These are phyloP conservation scores for Phytophthora sansomeana DNA, from an alignment of 352 stramenopile genomes.

Conservation along the genomic window DNA sequence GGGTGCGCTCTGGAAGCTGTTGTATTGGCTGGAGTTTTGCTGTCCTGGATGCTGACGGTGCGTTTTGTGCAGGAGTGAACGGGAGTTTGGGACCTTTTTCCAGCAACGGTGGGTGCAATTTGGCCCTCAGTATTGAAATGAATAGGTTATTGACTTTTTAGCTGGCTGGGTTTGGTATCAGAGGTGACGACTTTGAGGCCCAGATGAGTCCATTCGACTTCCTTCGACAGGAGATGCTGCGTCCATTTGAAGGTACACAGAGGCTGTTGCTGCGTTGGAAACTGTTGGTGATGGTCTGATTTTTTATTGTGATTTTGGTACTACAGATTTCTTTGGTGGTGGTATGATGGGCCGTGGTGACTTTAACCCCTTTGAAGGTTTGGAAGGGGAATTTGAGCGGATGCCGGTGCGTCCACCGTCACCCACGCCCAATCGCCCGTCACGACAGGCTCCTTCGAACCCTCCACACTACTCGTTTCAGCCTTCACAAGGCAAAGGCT, in stretches of 20 bases:
- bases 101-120: conserved; percentile 53
- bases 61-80: conserved; percentile 31
- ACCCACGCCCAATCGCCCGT: conserved; percentile 47
- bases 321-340: conserved; percentile 68
- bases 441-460: conserved; percentile 53
- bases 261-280: background rate
- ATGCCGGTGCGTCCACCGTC: conserved; percentile 62
- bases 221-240: conserved; percentile 80
- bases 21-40: background rate
- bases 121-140: background rate
- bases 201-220: conserved; percentile 88
- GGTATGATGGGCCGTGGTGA: conserved; percentile 43
- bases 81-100: conserved; percentile 58
- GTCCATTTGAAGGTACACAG: conserved; percentile 70
- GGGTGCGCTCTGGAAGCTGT: conserved; percentile 46
- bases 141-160: conserved; percentile 1
- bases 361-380: conserved; percentile 60
- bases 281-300: background rate
- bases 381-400: conserved; percentile 73
- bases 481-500: conserved; percentile 45
- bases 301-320: background rate
- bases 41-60: background rate
- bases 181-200: conserved; percentile 76
- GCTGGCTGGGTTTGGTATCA: conserved; percentile 23
- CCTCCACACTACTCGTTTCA: conserved; percentile 85